Percentiles rank a stretch among this genome's conserved stretches.
These are phyloP conservation scores for Cryptosporidium andersoni DNA, from an alignment of 169 alveolate genomes.

Conservation along the genomic window DNA sequence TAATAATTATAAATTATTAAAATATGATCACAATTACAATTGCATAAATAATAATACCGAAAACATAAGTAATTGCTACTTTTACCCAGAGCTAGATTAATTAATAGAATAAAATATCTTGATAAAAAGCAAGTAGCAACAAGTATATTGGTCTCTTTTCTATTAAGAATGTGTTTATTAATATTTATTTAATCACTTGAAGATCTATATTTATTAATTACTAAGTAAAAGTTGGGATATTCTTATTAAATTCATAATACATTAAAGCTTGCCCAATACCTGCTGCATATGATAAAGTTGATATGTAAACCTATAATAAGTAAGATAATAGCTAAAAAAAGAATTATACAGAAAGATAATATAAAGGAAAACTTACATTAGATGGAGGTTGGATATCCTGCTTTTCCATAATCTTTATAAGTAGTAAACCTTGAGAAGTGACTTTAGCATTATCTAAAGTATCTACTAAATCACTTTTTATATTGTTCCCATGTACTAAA, in stretches of 20 bases:
- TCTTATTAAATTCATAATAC: constrained; percentile 30
- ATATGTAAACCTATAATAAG: constrained; percentile 31
- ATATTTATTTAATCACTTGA: neutral
- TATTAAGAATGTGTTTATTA: neutral
- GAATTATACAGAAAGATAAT: neutral
- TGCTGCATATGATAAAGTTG: constrained; percentile 62
- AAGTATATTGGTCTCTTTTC: no score
- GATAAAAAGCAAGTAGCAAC: no score
- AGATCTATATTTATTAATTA: neutral
- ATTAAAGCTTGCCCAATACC: constrained; percentile 69
- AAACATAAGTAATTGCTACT: no score
- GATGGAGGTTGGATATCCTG: constrained; percentile 46
- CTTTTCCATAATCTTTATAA: constrained; percentile 21
- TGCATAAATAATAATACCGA: no score
- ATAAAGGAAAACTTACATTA: constrained; percentile 17
- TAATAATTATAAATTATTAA: no score
- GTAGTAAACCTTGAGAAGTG: constrained; percentile 29
- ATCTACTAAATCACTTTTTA: neutral
- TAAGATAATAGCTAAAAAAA: neutral
- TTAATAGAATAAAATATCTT: no score
- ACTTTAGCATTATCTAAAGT: constrained; percentile 5
- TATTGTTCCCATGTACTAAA: constrained; percentile 8
- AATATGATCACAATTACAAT: no score
- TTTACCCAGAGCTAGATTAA: no score
- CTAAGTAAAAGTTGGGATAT: neutral